Evolutionary conservation across 2,329 filamentous ascomycete genomes (phyloP), one percentile per base, ranked within the genome.

Genomic region (Madurella fahalii): DNA sequence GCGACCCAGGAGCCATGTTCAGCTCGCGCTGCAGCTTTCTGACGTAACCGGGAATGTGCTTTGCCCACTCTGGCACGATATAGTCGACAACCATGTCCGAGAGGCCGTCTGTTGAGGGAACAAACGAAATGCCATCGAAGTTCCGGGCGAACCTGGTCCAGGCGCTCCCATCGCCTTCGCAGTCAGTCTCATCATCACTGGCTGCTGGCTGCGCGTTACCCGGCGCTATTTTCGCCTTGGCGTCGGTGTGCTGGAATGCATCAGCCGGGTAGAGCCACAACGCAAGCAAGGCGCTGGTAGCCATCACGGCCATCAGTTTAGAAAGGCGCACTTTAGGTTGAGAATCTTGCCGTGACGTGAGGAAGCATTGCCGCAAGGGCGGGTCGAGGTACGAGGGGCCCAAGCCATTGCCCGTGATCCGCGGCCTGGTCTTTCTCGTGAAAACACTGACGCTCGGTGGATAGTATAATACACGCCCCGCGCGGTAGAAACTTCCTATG

Each of bases 11-110:
- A 0, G 87, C 83, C 83, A 94, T 87, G 34, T 90, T 94, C 15
- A 96, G 77, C 71, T 97, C 93, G 18, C 83, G 82, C 68, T 96
- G 91, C 34, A 97, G 79, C 69, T 96, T 96, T 57, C 82, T 80
- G 52, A 95, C 75, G 52, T 89, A 90, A 2, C 77, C 85, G 0
- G 92, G 92, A 16, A 96, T 74, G 41, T 83, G 68, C 60, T 84
- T 86, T 34, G 87, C 84, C 93, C 93, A 97, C 41, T 88, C 84
- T 0, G 93, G 93, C 2, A 95, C 72, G 34, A 97, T 84, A 59
- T 82, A 79, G 65, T 83, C 85, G 39, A 86, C 84, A 25, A 95
- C 68, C 60, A 74, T 78, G 59, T 83, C 81, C 1, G 82, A 76
- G 9, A 84, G 63, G 1, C 67, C 68, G 4, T 85, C 77, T 3